phyloP scores from a whole-genome alignment of 352 stramenopile genomes.

The Globisporangium spinosum region DNA sequence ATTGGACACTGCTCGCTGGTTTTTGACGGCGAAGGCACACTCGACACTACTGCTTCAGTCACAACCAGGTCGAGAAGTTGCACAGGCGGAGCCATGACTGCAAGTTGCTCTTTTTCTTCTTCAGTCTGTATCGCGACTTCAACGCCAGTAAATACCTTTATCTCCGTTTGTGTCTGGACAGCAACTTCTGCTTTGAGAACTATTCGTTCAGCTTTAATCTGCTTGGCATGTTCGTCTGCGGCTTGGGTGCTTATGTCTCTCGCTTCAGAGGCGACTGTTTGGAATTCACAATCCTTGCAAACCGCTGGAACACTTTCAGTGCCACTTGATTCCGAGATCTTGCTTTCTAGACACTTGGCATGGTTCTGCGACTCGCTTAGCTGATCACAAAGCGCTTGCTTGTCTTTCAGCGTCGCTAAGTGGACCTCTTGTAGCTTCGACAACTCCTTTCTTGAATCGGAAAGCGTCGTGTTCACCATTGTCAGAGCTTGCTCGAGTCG shows the following conservation, averaged over 20 bases:
- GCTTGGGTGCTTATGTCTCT: slow-evolving; percentile 15
- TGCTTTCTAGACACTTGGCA: slow-evolving; percentile 18
- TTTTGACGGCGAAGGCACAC: neutral
- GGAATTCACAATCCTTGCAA: slow-evolving; percentile 12
- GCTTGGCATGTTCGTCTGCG: neutral
- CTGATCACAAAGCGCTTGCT: slow-evolving; percentile 35
- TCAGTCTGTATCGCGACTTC: slow-evolving; percentile 7
- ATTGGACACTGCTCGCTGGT: neutral
- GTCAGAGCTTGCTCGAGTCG: slow-evolving; percentile 41
- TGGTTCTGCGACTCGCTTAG: slow-evolving; percentile 26
- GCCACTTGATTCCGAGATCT: slow-evolving; percentile 7
- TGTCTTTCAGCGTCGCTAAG: slow-evolving; percentile 38
- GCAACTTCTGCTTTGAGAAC: neutral
- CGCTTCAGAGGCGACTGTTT: slow-evolving; percentile 13
- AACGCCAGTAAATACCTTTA: neutral
- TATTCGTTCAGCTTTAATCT: too few species aligned
- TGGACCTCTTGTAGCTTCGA: slow-evolving; percentile 38
- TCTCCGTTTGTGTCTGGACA: neutral
- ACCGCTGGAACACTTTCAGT: slow-evolving; percentile 13
- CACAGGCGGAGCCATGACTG: neutral
- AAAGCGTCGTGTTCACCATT: slow-evolving; percentile 38
- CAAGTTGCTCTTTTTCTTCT: neutral
- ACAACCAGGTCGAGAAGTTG: neutral
- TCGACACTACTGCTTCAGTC: neutral
- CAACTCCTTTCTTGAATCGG: slow-evolving; percentile 40